phyloP scores from a whole-genome alignment of 306 rosid genomes.

The Ammopiptanthus mongolicus region DNA sequence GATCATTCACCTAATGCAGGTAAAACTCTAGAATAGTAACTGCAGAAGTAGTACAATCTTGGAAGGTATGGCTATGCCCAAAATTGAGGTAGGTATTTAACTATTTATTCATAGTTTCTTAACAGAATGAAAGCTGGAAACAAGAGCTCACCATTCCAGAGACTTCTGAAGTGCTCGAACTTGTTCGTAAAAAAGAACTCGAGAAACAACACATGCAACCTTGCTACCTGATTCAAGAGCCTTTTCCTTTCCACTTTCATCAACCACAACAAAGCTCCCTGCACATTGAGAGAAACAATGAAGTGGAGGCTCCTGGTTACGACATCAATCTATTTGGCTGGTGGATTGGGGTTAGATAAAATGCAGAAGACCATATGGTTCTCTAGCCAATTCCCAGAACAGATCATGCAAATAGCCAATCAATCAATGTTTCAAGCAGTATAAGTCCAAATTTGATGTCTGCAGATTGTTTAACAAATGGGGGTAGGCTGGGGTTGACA shows the following conservation, averaged over 20 bases:
- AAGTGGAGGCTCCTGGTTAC: background rate
- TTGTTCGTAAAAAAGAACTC: slow-evolving; percentile 74
- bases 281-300: slow-evolving; percentile 21
- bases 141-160: slow-evolving; percentile 55
- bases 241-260: slow-evolving; percentile 71
- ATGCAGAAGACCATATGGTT: background rate
- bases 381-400: background rate
- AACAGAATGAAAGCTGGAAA: background rate
- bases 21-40: too few species aligned
- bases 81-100: too few species aligned
- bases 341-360: background rate
- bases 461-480: background rate
- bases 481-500: background rate
- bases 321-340: background rate
- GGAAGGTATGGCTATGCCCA: too few species aligned
- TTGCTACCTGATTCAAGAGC: slow-evolving; percentile 92
- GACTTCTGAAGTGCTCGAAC: slow-evolving; percentile 64
- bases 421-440: background rate
- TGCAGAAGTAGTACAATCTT: too few species aligned
- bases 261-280: slow-evolving; percentile 88
- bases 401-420: background rate
- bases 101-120: too few species aligned
- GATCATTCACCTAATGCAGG: too few species aligned
- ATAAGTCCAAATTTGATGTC: background rate
- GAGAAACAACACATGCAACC: slow-evolving; percentile 78